These are phyloP conservation scores for Eruca vesicaria DNA, from an alignment of 441 rosid species.

Conservation along the genomic window DNA sequence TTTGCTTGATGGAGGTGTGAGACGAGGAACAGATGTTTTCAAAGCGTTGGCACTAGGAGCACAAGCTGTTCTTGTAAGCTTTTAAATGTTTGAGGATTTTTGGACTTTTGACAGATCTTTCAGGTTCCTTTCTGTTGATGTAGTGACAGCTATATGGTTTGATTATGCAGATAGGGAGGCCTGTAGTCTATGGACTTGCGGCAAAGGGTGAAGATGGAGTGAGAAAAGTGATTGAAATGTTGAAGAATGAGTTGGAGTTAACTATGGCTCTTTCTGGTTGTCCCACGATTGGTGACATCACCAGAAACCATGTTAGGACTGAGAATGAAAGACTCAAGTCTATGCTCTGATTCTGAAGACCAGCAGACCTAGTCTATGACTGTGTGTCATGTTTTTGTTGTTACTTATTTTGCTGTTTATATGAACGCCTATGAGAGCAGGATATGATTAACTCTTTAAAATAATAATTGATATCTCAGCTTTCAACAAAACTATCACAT, in stretches of 20 bases:
- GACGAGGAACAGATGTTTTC: slow-evolving; percentile 89
- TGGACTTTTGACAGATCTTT: background rate
- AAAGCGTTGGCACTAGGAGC: slow-evolving; percentile 92
- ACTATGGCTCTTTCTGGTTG: slow-evolving; percentile 87
- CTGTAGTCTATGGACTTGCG: slow-evolving; percentile 73
- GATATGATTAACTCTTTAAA: background rate
- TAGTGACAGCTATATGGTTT: background rate
- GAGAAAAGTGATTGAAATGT: slow-evolving; percentile 61
- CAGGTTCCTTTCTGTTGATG: background rate
- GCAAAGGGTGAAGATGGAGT: slow-evolving; percentile 76
- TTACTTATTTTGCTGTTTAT: background rate
- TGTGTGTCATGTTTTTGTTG: too few species aligned
- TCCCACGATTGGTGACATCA: slow-evolving; percentile 55
- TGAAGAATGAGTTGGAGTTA: slow-evolving; percentile 71
- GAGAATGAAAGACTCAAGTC: slow-evolving; percentile 42
- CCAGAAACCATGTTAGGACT: slow-evolving; percentile 57
- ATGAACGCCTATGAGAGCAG: background rate
- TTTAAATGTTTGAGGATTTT: background rate
- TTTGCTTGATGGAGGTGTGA: slow-evolving; percentile 77
- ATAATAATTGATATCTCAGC: background rate
- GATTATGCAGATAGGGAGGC: slow-evolving; percentile 74
- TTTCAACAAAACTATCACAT: background rate
- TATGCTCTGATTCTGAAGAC: slow-evolving; percentile 35
- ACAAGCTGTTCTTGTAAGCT: slow-evolving; percentile 75
- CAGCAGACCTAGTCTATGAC: background rate